Evolutionary conservation across 257 asterid species (phyloP).

Genomic region (Cynanchum wilfordii): DNA sequence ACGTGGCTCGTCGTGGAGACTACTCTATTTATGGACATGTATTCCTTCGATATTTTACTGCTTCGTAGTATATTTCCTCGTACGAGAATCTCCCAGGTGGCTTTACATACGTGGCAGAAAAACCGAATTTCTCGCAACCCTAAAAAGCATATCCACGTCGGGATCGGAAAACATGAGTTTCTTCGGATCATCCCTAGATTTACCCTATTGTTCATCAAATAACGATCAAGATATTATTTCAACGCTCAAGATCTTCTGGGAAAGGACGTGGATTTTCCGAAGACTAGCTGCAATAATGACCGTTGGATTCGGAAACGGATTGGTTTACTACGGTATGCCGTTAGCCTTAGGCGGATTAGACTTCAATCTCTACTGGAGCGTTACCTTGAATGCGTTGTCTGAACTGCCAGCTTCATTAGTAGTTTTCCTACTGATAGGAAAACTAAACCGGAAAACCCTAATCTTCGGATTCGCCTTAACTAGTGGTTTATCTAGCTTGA

Average conservation of each 20-base stretch:
- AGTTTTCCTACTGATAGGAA: constrained; percentile 34
- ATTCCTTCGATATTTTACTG: constrained; percentile 40
- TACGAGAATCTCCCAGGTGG: constrained; percentile 73
- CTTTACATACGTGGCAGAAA: constrained; percentile 51
- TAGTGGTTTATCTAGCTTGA: constrained; percentile 51
- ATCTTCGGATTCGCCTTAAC: constrained; percentile 29
- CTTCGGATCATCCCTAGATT: constrained; percentile 23
- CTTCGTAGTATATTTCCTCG: constrained; percentile 21
- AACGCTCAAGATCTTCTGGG: constrained; percentile 33
- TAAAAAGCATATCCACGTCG: constrained; percentile 38
- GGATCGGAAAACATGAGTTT: constrained; percentile 38
- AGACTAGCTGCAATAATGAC: constrained; percentile 41
- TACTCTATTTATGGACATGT: constrained; percentile 48
- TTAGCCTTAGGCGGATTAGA: constrained; percentile 48
- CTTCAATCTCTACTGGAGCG: constrained; percentile 47
- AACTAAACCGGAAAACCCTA: constrained; percentile 30
- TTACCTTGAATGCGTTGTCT: constrained; percentile 44
- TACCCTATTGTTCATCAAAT: neutral
- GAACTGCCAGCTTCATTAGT: constrained; percentile 57
- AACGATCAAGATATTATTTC: constrained; percentile 16
- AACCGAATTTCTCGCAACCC: constrained; percentile 38
- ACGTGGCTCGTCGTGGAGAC: constrained; percentile 50
- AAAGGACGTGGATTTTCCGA: constrained; percentile 41
- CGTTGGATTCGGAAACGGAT: constrained; percentile 52
- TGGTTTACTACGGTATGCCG: constrained; percentile 76